These are phyloP conservation scores for Mortierella sp. DNA, from an alignment of 371 early-diverging fungal genomes.

Conservation along the genomic window DNA sequence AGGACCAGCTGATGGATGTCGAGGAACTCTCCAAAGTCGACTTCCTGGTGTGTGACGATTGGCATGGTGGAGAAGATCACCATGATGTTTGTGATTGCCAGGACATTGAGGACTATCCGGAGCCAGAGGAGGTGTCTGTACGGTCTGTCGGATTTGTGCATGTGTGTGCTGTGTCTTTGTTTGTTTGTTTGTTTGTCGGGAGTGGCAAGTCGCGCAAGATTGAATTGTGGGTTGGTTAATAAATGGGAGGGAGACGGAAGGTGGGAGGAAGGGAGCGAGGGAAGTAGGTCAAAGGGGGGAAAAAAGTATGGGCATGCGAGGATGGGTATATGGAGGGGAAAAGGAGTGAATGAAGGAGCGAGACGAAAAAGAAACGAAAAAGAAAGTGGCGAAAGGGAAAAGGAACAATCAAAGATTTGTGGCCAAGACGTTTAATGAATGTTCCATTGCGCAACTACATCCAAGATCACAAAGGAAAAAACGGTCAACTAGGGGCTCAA, in stretches of 20 bases:
- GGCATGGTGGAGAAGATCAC: background rate
- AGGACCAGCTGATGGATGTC: background rate
- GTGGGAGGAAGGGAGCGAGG: background rate
- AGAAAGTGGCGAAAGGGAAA: too few relatives aligned
- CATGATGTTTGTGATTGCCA: background rate
- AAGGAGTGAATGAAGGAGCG: background rate
- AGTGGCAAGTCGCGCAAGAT: background rate
- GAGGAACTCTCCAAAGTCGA: background rate
- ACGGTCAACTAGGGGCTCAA: too few relatives aligned
- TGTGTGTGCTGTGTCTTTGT: background rate
- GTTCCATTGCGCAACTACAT: too few relatives aligned
- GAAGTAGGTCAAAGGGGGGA: background rate
- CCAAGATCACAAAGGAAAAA: too few relatives aligned
- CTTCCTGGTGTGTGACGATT: background rate
- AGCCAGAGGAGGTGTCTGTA: slow-evolving; percentile 5
- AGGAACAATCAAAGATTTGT: background rate
- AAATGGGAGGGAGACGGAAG: background rate
- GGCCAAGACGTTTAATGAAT: too few relatives aligned
- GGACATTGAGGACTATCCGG: background rate
- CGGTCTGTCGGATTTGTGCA: background rate
- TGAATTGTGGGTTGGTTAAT: background rate
- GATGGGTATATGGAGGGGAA: background rate
- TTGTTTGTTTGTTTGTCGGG: background rate
- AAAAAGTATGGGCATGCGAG: background rate
- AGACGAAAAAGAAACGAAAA: too few relatives aligned